Base-by-base conservation (phyloP, 2,329 filamentous ascomycete genomes). In the Trichophaea hybrida region DNA sequence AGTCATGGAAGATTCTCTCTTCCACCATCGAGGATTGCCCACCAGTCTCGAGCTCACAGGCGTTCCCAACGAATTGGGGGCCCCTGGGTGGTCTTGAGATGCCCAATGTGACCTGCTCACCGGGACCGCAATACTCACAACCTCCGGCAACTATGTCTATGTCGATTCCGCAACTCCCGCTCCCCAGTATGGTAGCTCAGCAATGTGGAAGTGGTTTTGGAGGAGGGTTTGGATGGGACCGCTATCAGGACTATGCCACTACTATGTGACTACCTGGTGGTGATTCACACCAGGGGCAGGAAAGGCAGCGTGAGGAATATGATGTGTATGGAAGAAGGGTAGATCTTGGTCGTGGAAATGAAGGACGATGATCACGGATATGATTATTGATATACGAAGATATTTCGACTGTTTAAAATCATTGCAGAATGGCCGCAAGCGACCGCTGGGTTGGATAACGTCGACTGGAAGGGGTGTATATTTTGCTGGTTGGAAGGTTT, bases 1-100 rank as follows among this genome's bases (percentile, higher is more conserved):
- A 97, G 63, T 79, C 87, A 59, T 97, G 91, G 91, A 88, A 85
- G 72, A 83, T 96, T 67, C 77, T 96, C 58, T 96, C 91, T 58
- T 95, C 64, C 56, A 67, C 67, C 4, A 35, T 57, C 12, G 55
- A 57, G 15, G 55, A 57, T 32, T 33, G n/a, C 53, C 55, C 61
- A 52, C 63, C 61, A 46, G 59, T 57, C 33, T 62, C 63, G 46
- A 59, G 55, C 51, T 50, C 64, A 40, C 56, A 58, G 31, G 33
- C 61, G 13, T 64, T 59, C 33, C 44, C 61, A 51, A 59, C 59
- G 33, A 62, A 61, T 88, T 96, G 90, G 90, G 80, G 84, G 63
- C 83, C 80, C 70, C 83, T 94, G 76, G 79, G 78, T 69, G 77
- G 94, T 75, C 81, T 79, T 71, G 84, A 90, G 61, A 78, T 85